Base-by-base conservation (phyloP, 441 rosid species). In the Breynia disticha region DNA sequence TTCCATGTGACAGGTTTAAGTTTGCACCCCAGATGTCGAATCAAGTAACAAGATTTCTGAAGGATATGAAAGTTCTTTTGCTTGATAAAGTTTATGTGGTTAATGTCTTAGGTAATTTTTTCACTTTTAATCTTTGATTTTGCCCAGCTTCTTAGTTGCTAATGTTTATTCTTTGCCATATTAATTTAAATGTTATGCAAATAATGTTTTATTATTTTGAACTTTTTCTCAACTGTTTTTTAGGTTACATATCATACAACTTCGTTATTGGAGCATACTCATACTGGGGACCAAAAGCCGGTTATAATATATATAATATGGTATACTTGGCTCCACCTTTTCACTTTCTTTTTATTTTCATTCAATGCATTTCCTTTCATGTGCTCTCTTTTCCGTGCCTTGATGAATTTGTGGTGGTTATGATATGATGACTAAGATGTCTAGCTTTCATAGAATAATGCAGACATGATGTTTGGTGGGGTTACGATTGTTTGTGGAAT, bases 271-370 rank as follows among this genome's bases (percentile, higher is more conserved):
- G 95, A 20, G 90, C 95, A 47, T 86, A 86, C 70, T 86, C 90
- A 2, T 86, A 81, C 58, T 86, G 90, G 90, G 90, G 95, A 10
- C 95, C 90, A 28, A 86, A 86, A 67, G 95, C 90, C 71, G 95
- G 90, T 60, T 67, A 81, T 51, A 76, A 70, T 69, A 83, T 86
- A 54, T 86, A 83, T 74, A 71, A 86, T 53, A 70, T 72, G 79
- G 79, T 75, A 66, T 24, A 13, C 9, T 11, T 3, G 20, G 19
- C 24, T 9, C 43, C 12, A 2, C 2, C 15, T 39, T 39, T 39
- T 39, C 15, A 9, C 15, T 39, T 39, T 39, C 11, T 3, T 39
- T 39, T 39, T 39, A 8, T 14, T 39, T 39, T 39, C 15, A 9
- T 39, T 39, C 15, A 1, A 39, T 39, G 11, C 15, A 4, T 39